A percentile compares a stretch with the other conserved stretches of the same genome.
These are phyloP conservation scores for Aureobasidium sp. DNA, from an alignment of 2,329 filamentous ascomycete species.

Conservation along the genomic window DNA sequence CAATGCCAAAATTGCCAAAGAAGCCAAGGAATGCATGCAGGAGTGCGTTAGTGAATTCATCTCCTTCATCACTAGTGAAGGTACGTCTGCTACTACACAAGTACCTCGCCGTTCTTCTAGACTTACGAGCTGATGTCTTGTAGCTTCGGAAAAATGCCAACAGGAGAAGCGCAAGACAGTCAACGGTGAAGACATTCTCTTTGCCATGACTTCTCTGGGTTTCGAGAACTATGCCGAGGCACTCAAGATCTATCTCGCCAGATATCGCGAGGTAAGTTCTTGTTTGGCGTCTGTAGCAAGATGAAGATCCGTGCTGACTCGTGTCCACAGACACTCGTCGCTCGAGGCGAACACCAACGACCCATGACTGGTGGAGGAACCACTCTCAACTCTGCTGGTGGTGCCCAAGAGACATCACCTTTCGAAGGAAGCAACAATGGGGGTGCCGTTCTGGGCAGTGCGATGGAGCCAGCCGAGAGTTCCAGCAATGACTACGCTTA, in stretches of 20 bases:
- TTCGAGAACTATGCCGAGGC: constrained; percentile 99
- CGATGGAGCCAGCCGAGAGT: constrained; percentile 38
- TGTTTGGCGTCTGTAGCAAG: not conserved
- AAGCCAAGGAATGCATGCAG: constrained; percentile 99
- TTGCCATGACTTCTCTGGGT: constrained; percentile 96
- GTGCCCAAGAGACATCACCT: constrained; percentile 25
- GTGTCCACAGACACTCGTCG: constrained; percentile 67
- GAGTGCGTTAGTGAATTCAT: constrained; percentile 99
- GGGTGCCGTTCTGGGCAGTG: constrained; percentile 33
- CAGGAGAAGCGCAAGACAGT: constrained; percentile 99
- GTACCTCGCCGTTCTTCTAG: not conserved
- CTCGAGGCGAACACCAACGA: constrained; percentile 59
- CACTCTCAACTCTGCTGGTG: constrained; percentile 23
- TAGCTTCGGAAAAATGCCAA: constrained; percentile 97
- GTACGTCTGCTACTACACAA: constrained; percentile 47
- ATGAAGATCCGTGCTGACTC: constrained; percentile 14
- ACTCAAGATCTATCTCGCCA: constrained; percentile 93
- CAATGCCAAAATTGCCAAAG: constrained; percentile 93
- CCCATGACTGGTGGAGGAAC: constrained; percentile 37
- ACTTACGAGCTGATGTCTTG: constrained; percentile 9
- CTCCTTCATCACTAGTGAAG: constrained; percentile 98
- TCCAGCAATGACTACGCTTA: constrained; percentile 32
- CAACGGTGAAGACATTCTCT: constrained; percentile 96
- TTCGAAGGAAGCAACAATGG: constrained; percentile 34
- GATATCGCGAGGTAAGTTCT: constrained; percentile 87